Evolutionary conservation across 371 early-diverging fungal species (phyloP), one percentile per base, ranked within the genome.

Genomic region (Mucor piriformis): DNA sequence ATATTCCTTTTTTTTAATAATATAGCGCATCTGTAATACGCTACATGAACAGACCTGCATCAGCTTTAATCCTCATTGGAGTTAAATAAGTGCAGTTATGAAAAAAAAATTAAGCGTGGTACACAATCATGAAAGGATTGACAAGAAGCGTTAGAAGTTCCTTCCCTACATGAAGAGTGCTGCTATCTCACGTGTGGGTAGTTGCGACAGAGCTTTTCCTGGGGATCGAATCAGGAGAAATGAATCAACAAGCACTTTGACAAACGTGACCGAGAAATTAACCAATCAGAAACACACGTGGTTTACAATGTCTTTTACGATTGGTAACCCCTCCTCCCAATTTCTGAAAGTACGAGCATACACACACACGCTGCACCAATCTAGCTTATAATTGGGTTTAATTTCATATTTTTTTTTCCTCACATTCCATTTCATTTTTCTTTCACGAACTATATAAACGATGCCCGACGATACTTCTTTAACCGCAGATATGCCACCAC

Each of bases 231-330:
- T 32, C 12, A 29, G 32, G 16, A 16, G 52, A 52, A 40, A 37
- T 24, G n/a, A 3, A 32, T 23, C 18, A 21, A 33, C n/a, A 34
- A 20, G 11, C 13, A 5, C 20, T 37, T 35, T 21, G 6, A 16
- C 46, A 44, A 61, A 48, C 61, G 61, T 49, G 61, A 61, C 54
- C 47, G 7, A 18, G 23, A 40, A 27, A 18, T 35, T 35, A 13
- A 7, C 62, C 62, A 62, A 62, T 62, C 48, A 50, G 43, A 62
- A 46, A 29, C 43, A 55, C 62, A 62, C 62, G 62, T 62, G 59
- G 51, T 47, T 33, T 62, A 20, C 21, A 43, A 47, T 27, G 35
- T 25, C 34, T 15, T 42, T 34, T 32, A 3, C 34, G 42, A 62
- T 62, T 62, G 62, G 62, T 53, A 46, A n/a, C 38, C 29, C 29